These are phyloP conservation scores for Brachypodium distachyon DNA, from an alignment of 202 grass and related monocot species.

Conservation along the genomic window DNA sequence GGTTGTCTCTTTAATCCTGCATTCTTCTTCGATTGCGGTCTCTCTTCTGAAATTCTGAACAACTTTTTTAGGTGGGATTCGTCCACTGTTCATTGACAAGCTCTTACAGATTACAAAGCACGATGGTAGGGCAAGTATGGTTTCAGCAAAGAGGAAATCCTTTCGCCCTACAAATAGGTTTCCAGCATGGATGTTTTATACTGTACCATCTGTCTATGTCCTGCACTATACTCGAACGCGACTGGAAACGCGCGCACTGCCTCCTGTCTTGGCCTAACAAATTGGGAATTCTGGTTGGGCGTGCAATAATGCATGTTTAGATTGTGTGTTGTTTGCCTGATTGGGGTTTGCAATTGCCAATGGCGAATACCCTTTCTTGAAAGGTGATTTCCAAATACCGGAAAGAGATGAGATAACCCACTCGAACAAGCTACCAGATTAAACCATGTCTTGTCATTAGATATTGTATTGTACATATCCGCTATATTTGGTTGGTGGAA, in stretches of 20 bases:
- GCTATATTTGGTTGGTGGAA: background rate
- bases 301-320: background rate
- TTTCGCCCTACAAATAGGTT: background rate
- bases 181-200: background rate
- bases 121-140: background rate
- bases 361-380: background rate
- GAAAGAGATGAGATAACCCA: background rate
- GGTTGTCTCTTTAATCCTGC: background rate
- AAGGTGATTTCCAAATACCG: background rate
- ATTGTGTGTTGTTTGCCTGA: background rate
- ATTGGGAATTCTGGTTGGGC: background rate
- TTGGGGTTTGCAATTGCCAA: background rate
- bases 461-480: background rate
- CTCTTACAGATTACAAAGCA: background rate
- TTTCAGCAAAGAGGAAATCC: background rate
- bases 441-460: background rate
- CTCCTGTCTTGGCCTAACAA: constrained; percentile 20
- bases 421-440: too few relatives aligned
- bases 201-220: background rate
- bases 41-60: background rate
- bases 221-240: background rate
- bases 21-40: background rate
- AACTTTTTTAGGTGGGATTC: background rate
- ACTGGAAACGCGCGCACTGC: constrained; percentile 12
- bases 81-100: background rate